These are phyloP conservation scores for Plasmodium falciparum DNA, from an alignment of 169 alveolate species.

Conservation along the genomic window DNA sequence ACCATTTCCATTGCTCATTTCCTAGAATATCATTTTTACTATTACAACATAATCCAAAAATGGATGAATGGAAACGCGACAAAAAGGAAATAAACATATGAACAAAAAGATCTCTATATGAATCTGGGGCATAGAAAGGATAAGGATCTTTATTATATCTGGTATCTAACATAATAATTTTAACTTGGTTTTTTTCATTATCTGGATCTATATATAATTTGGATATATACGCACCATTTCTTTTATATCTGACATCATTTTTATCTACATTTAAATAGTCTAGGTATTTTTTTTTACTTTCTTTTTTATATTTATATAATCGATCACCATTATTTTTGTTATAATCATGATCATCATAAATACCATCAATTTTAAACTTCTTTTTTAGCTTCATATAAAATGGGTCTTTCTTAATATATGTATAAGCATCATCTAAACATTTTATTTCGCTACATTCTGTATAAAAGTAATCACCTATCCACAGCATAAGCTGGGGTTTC, in stretches of 20 bases:
- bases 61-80: conserved; percentile 63
- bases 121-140: conserved; percentile 80
- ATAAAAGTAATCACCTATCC: conserved; percentile 88
- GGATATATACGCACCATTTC: conserved; percentile 88
- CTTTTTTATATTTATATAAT: conserved; percentile 78
- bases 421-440: conserved; percentile 80
- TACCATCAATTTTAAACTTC: conserved; percentile 83
- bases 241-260: conserved; percentile 86
- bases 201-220: conserved; percentile 83
- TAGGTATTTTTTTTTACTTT: conserved; percentile 79
- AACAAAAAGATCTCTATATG: conserved; percentile 47
- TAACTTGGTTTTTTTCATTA: conserved; percentile 84
- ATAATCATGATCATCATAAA: conserved; percentile 91
- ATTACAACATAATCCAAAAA: conserved; percentile 83
- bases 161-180: conserved; percentile 86
- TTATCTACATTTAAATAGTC: conserved; percentile 86
- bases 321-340: conserved; percentile 87
- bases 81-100: conserved; percentile 27
- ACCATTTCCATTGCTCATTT: conserved; percentile 93
- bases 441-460: conserved; percentile 79
- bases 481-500: conserved; percentile 87
- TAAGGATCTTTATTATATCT: conserved; percentile 86
- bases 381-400: conserved; percentile 73
- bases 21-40: conserved; percentile 91
- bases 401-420: conserved; percentile 65